phyloP scores from a whole-genome alignment of 352 stramenopile species.

The Pythium rhizo-oryzae region DNA sequence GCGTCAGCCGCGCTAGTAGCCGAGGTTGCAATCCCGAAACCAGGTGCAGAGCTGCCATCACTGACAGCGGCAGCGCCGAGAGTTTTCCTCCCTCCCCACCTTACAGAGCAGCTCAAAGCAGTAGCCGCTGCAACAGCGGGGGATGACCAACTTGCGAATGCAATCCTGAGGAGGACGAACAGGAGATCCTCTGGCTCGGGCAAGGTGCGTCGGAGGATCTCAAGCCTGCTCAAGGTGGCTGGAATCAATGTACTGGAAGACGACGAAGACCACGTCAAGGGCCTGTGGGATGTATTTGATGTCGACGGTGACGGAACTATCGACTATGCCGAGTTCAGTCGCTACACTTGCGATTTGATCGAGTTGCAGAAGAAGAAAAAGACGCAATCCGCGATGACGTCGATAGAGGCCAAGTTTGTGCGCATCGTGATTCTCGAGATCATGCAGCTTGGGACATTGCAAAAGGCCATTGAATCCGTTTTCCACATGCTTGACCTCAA shows the following conservation, averaged over 20 bases:
- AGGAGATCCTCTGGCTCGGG: neutral
- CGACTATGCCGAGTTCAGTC: slow-evolving; percentile 49
- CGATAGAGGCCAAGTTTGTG: slow-evolving; percentile 40
- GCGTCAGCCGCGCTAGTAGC: neutral
- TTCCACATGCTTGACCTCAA: slow-evolving; percentile 47
- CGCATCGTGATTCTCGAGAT: slow-evolving; percentile 41
- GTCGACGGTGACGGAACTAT: slow-evolving; percentile 45
- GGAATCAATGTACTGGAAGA: slow-evolving; percentile 38
- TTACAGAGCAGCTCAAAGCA: slow-evolving; percentile 15
- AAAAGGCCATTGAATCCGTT: slow-evolving; percentile 38
- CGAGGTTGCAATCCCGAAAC: neutral
- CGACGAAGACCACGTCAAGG: slow-evolving; percentile 37
- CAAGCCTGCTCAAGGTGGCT: slow-evolving; percentile 36
- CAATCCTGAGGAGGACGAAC: slow-evolving; percentile 1
- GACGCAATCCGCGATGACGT: slow-evolving; percentile 27
- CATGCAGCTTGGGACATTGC: slow-evolving; percentile 26
- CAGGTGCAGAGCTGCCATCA: neutral
- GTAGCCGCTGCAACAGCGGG: neutral
- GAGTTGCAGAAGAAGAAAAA: slow-evolving; percentile 38
- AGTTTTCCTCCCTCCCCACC: slow-evolving; percentile 10
- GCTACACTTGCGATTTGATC: slow-evolving; percentile 44
- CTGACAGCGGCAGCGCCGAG: neutral
- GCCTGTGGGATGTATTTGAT: slow-evolving; percentile 47
- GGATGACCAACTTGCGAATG: slow-evolving; percentile 4
- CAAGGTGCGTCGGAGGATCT: slow-evolving; percentile 29